Evolutionary conservation across 1,284 basidiomycete species (phyloP).

Genomic region (Ustilago tritici): DNA sequence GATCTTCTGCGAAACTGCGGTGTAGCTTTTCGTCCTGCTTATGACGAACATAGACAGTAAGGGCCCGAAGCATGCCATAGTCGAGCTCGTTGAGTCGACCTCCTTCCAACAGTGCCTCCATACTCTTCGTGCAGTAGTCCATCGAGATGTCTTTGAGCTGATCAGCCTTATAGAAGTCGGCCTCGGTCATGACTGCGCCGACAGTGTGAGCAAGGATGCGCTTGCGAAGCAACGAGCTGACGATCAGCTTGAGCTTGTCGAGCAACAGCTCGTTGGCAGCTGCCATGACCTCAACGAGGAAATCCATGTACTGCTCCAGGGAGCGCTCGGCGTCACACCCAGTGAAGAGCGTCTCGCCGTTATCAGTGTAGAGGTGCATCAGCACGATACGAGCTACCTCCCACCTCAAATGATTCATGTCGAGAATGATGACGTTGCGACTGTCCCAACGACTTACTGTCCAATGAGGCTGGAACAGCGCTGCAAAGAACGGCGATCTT

Average conservation of each 20-base stretch:
- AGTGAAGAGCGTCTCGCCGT: conserved; percentile 78
- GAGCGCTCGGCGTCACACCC: conserved; percentile 69
- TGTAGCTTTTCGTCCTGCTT: conserved; percentile 80
- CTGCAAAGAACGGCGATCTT: conserved; percentile 85
- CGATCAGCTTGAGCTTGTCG: conserved; percentile 84
- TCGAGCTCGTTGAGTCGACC: conserved; percentile 81
- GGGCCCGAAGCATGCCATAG: conserved; percentile 77
- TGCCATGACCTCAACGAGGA: conserved; percentile 87
- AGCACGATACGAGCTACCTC: conserved; percentile 82
- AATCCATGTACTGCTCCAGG: conserved; percentile 84
- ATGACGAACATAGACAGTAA: conserved; percentile 76
- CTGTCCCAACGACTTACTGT: conserved; percentile 76
- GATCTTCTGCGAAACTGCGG: conserved; percentile 75
- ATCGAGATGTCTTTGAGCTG: conserved; percentile 81
- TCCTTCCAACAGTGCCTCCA: conserved; percentile 88
- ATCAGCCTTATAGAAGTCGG: conserved; percentile 81
- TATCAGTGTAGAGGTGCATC: conserved; percentile 82
- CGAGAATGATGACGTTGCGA: conserved; percentile 75
- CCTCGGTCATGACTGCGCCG: conserved; percentile 84
- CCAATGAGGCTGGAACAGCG: conserved; percentile 89
- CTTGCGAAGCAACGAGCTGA: conserved; percentile 74
- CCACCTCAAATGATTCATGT: conserved; percentile 82
- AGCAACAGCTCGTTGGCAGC: conserved; percentile 89
- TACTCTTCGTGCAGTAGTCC: conserved; percentile 82
- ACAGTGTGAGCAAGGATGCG: conserved; percentile 83